Percentiles rank a stretch among this genome's conserved stretches.
phyloP scores from a whole-genome alignment of 2,329 filamentous ascomycete species.

The Talaromyces pinophilus region DNA sequence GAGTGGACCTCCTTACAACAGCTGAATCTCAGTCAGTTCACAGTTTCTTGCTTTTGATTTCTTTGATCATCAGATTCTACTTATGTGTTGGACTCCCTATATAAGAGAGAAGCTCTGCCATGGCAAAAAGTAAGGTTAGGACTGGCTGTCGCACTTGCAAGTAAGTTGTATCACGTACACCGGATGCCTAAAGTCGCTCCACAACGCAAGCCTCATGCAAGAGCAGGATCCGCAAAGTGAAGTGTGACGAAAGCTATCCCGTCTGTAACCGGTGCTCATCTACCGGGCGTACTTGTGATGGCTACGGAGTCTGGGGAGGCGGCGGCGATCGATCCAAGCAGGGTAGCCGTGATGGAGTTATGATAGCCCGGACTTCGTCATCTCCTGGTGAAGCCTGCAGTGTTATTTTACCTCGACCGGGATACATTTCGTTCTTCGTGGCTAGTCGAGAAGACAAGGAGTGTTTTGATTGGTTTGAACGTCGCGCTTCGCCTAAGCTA shows the following conservation, averaged over 20 bases:
- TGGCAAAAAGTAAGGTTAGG: constrained; percentile 13
- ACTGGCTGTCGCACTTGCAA: constrained; percentile 22
- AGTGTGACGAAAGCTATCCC: constrained; percentile 19
- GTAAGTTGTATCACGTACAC: neutral
- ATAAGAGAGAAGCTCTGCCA: neutral
- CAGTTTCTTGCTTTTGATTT: neutral
- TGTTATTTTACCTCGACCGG: neutral
- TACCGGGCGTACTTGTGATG: constrained; percentile 20
- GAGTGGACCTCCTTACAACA: no score
- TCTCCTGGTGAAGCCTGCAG: neutral
- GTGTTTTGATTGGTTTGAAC: constrained; percentile 15
- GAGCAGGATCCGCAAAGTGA: constrained; percentile 17
- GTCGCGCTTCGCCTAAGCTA: constrained; percentile 10
- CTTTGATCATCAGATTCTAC: no score
- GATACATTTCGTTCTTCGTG: constrained; percentile 16
- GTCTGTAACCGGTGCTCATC: constrained; percentile 15
- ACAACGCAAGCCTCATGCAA: constrained; percentile 3
- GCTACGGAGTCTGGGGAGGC: constrained; percentile 18
- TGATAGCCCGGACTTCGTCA: neutral
- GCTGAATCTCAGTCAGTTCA: neutral
- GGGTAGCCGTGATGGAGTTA: neutral
- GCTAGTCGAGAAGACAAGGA: constrained; percentile 13
- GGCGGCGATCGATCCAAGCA: constrained; percentile 7
- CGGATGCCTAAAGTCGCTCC: neutral
- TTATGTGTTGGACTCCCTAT: neutral